phyloP scores from a whole-genome alignment of 345 rosid genomes.

The Mallotus nudiflorus region DNA sequence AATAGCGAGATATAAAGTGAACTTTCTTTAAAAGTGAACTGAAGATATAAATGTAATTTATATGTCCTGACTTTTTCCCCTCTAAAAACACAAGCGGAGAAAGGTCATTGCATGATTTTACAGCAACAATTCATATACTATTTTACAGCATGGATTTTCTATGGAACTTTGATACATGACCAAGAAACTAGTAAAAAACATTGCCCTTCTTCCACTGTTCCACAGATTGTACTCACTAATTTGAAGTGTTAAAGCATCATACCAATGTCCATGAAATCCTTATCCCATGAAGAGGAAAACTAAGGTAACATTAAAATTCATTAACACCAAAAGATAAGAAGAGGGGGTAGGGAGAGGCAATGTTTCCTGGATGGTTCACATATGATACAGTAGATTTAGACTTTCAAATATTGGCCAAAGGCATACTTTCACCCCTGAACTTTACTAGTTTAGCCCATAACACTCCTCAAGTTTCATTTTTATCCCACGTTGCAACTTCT shows the following conservation, averaged over 20 bases:
- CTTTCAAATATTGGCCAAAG: neutral
- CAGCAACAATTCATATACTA: neutral
- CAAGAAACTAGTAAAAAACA: too few species aligned
- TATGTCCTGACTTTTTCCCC: neutral
- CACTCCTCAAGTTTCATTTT: too few species aligned
- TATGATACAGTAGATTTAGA: neutral
- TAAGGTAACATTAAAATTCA: too few species aligned
- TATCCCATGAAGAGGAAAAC: neutral
- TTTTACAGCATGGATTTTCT: neutral
- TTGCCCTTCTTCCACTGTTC: too few species aligned
- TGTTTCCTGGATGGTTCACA: neutral
- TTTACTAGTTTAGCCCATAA: too few species aligned
- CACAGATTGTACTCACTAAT: neutral
- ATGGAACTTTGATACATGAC: neutral
- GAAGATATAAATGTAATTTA: neutral
- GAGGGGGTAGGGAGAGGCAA: neutral
- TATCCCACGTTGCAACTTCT: too few species aligned
- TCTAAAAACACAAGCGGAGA: neutral
- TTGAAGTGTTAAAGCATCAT: neutral
- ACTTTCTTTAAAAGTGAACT: neutral
- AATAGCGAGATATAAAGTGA: neutral
- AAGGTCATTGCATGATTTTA: neutral
- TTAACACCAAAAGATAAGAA: neutral
- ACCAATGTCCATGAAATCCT: neutral
- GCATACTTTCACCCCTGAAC: too few species aligned